These are phyloP conservation scores for Durusdinium trenchii DNA, from an alignment of 73 alveolate genomes.

Conservation along the genomic window DNA sequence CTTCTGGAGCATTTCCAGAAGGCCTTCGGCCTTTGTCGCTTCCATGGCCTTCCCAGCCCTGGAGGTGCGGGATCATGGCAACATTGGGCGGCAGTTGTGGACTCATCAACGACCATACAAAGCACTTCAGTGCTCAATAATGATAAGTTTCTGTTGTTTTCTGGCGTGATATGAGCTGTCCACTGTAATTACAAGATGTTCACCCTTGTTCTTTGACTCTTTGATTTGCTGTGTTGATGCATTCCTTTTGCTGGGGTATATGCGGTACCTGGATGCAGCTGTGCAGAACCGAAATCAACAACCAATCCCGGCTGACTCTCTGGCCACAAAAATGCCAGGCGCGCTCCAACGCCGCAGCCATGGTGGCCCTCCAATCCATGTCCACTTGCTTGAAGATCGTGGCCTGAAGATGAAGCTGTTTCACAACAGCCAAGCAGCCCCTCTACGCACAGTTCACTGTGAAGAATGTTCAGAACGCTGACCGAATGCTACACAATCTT, in stretches of 20 bases:
- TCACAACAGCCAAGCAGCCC: too few relatives aligned
- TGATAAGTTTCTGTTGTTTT: neutral
- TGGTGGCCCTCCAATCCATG: constrained; percentile 98
- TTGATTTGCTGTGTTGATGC: too few relatives aligned
- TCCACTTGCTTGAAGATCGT: constrained; percentile 98
- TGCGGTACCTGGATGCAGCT: too few relatives aligned
- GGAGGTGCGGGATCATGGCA: neutral
- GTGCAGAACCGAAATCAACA: too few relatives aligned
- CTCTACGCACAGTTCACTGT: too few relatives aligned
- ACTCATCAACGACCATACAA: neutral
- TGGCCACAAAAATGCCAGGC: neutral
- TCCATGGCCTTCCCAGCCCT: constrained; percentile 93
- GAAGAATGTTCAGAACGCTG: too few relatives aligned
- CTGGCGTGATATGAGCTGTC: neutral
- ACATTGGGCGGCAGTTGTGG: neutral
- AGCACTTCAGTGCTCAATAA: neutral
- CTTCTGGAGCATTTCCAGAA: constrained; percentile 97
- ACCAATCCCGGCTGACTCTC: too few relatives aligned
- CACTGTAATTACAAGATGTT: neutral
- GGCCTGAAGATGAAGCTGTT: too few relatives aligned
- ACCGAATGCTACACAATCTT: too few relatives aligned
- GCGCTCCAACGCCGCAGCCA: constrained; percentile 96
- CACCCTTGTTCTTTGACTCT: too few relatives aligned
- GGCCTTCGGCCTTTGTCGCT: constrained; percentile 96
- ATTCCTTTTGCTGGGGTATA: too few relatives aligned